Percentiles rank a stretch among this genome's conserved stretches.
Evolutionary conservation across 805 yeast genomes (phyloP).

Genomic region (Yarrowia hollandica): DNA sequence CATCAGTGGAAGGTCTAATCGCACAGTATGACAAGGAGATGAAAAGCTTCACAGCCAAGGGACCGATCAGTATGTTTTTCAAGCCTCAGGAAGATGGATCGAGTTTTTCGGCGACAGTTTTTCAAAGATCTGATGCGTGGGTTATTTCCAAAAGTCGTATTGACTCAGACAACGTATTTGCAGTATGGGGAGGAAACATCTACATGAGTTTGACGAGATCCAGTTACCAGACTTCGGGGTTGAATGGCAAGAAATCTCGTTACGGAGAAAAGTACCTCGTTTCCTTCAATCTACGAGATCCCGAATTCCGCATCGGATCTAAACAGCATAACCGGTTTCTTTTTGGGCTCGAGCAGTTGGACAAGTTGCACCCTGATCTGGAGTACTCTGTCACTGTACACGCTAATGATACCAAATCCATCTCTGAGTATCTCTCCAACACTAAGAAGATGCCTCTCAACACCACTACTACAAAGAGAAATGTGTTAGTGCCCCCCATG

Average conservation of each 20-base stretch:
- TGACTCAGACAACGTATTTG: constrained; percentile 41
- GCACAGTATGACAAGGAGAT: background rate
- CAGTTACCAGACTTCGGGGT: constrained; percentile 42
- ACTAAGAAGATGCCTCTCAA: background rate
- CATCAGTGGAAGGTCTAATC: background rate
- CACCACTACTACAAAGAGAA: background rate
- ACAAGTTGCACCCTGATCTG: background rate
- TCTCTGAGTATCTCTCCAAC: background rate
- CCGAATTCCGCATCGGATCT: constrained; percentile 25
- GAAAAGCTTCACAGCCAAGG: constrained; percentile 9
- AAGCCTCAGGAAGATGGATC: background rate
- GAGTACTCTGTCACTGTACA: background rate
- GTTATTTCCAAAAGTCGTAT: constrained; percentile 35
- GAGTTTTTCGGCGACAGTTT: background rate
- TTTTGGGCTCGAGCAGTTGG: constrained; percentile 34
- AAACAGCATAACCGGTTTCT: constrained; percentile 32
- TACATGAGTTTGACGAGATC: constrained; percentile 41
- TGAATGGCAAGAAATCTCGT: constrained; percentile 39
- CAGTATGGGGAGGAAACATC: constrained; percentile 38
- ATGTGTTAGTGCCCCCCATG: background rate
- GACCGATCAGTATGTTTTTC: constrained; percentile 7
- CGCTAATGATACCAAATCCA: background rate
- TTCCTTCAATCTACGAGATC: constrained; percentile 7
- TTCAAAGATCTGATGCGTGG: constrained; percentile 10
- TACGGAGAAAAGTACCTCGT: constrained; percentile 26